Percentiles rank a stretch among this genome's conserved stretches.
phyloP scores from a whole-genome alignment of 805 yeast genomes.

The Spathaspora hagerdaliae region DNA sequence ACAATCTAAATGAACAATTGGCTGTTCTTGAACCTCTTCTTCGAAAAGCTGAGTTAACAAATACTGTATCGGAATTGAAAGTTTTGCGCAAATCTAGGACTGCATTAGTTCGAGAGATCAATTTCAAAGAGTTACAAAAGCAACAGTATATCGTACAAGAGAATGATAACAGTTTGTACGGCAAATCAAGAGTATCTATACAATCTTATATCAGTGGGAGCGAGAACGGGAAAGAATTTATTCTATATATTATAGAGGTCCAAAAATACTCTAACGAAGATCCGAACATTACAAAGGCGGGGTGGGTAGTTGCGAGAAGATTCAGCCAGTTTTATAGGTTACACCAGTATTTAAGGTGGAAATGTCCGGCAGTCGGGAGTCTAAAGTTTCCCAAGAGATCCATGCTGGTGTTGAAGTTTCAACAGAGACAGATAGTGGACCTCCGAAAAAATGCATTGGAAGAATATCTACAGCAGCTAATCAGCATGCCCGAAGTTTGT shows the following conservation, averaged over 20 bases:
- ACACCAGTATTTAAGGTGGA: conserved; percentile 56
- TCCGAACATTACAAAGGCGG: conserved; percentile 51
- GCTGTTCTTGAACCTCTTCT: conserved; percentile 63
- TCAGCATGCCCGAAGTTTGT: conserved; percentile 67
- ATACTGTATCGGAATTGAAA: conserved; percentile 65
- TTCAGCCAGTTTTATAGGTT: conserved; percentile 78
- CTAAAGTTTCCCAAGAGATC: conserved; percentile 59
- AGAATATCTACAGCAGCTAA: conserved; percentile 52
- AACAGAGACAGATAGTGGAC: conserved; percentile 59
- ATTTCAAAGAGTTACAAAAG: conserved; percentile 64
- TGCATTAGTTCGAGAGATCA: conserved; percentile 69
- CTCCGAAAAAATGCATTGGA: conserved; percentile 61
- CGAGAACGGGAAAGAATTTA: conserved; percentile 57
- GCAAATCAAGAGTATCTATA: conserved; percentile 53
- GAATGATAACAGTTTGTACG: conserved; percentile 71
- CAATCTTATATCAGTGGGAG: conserved; percentile 53
- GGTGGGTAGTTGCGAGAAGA: conserved; percentile 90
- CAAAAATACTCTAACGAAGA: conserved; percentile 43
- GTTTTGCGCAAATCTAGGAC: conserved; percentile 64
- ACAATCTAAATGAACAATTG: conserved; percentile 56
- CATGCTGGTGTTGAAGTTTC: conserved; percentile 63
- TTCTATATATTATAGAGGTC: conserved; percentile 74
- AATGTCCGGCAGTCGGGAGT: conserved; percentile 46
- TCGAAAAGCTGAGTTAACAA: conserved; percentile 80
- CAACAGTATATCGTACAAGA: conserved; percentile 84